phyloP scores from a whole-genome alignment of 148 eudicot species.

The Cornus suecica region DNA sequence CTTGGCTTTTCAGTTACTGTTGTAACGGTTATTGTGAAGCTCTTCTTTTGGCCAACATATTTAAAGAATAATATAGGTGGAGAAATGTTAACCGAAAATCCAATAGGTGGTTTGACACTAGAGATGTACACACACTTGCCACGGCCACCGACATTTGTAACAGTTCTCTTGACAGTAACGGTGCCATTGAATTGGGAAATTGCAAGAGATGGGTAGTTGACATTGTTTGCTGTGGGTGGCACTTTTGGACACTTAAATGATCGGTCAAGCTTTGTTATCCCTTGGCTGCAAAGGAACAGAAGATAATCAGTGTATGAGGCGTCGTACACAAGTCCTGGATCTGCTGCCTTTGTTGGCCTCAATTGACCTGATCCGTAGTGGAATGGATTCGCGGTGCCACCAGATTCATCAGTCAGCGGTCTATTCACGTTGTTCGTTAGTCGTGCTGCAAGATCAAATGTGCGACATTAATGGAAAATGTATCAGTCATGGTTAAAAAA shows the following conservation, averaged over 20 bases:
- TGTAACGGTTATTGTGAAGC: slow-evolving; percentile 53
- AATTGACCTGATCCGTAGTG: slow-evolving; percentile 87
- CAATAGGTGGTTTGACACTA: slow-evolving; percentile 48
- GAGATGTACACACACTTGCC: slow-evolving; percentile 44
- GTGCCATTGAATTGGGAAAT: slow-evolving; percentile 51
- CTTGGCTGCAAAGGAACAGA: slow-evolving; percentile 58
- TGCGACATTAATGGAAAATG: not conserved
- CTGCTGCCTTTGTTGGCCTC: slow-evolving; percentile 71
- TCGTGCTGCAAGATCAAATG: slow-evolving; percentile 49
- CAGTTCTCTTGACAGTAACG: slow-evolving; percentile 43
- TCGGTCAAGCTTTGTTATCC: slow-evolving; percentile 29
- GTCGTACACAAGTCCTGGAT: slow-evolving; percentile 88
- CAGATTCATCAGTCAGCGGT: slow-evolving; percentile 51
- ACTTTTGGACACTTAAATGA: slow-evolving; percentile 55
- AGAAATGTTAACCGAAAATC: slow-evolving; percentile 45
- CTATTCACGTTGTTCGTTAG: slow-evolving; percentile 43
- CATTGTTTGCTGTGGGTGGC: slow-evolving; percentile 34
- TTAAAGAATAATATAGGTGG: slow-evolving; percentile 50
- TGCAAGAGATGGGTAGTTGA: slow-evolving; percentile 76
- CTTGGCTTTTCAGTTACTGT: slow-evolving; percentile 13
- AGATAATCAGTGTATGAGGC: slow-evolving; percentile 76
- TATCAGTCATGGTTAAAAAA: not conserved
- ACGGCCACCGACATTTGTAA: slow-evolving; percentile 60
- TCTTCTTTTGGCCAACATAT: slow-evolving; percentile 51
- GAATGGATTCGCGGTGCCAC: slow-evolving; percentile 61